Base-by-base conservation (phyloP, 148 eudicot genomes). In the Arctostaphylos glauca region DNA sequence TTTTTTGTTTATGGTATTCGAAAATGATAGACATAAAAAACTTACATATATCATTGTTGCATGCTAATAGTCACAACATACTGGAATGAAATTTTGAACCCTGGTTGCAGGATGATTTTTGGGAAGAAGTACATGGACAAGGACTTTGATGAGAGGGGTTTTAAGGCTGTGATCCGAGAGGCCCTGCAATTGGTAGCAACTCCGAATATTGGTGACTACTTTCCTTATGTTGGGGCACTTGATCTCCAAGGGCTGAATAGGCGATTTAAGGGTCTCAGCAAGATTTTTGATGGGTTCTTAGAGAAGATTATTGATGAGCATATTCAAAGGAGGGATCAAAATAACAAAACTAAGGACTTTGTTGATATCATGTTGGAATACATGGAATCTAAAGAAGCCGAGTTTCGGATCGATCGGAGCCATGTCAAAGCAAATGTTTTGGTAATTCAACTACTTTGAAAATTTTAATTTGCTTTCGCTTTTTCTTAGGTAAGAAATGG, bases 251-350 rank as follows among this genome's bases (percentile, higher is more conserved):
- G 88, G 15, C 55, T 86, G 50, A 86, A 83, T 9, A 31, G 67
- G 82, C 67, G 55, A 48, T 70, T 86, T 83, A 88, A 88, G 86
- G 88, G 74, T 19, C 56, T 86, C 31, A 78, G 81, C 38, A 86
- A 88, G 31, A 85, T 84, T 18, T 86, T 82, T 56, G 90, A 88
- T 71, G 76, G 48, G 13, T 84, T 88, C 67, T 79, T 88, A 0
- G 90, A 88, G 77, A 88, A 82, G 23, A 81, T 86, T 41, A 79
- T 88, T 41, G 85, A 88, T 19, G 88, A 88, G 25, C 88, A 88
- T 84, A 87, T 64, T 15, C 9, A 77, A 56, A 13, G 9, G 2
- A 80, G 44, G 53, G 52, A 76, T 31, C 12, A 38, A 4, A 55
- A 41, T 6, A 23, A 55, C 19, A 41, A 68, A 78, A 80, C 78